Evolutionary conservation across 495 filamentous ascomycete genomes (phyloP).

Genomic region (Pseudomonodictys pantanalensis): DNA sequence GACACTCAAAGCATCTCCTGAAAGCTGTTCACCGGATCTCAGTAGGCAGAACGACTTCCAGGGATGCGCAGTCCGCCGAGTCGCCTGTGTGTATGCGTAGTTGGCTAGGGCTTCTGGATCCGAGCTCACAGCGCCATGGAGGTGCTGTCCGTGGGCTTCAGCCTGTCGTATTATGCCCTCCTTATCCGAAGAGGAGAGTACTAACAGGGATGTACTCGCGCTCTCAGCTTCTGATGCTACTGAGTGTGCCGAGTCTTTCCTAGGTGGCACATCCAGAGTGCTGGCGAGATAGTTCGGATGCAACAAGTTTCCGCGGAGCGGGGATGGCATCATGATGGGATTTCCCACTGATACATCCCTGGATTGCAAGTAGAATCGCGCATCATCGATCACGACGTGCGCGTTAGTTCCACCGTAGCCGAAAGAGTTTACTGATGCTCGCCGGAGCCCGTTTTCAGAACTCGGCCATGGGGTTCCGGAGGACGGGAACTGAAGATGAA

Average conservation of each 20-base stretch:
- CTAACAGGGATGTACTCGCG: neutral
- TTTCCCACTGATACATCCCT: neutral
- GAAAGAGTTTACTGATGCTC: conserved; percentile 40
- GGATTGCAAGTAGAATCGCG: neutral
- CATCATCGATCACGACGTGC: conserved; percentile 41
- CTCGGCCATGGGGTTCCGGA: neutral
- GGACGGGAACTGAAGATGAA: conserved; percentile 4
- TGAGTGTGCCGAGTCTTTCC: neutral
- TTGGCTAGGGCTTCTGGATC: neutral
- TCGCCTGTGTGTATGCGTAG: conserved; percentile 4
- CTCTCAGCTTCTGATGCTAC: neutral
- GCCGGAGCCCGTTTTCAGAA: conserved; percentile 11
- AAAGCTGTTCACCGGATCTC: neutral
- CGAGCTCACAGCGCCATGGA: neutral
- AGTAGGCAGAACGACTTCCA: neutral
- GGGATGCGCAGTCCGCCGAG: neutral
- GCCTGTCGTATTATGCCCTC: neutral
- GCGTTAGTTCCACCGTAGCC: conserved; percentile 40
- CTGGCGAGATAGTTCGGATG: neutral
- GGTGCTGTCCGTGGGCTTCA: neutral
- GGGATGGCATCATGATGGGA: neutral
- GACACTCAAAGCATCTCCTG: neutral
- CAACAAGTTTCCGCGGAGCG: no score
- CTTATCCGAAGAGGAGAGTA: neutral
- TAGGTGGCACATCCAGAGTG: neutral